phyloP scores from a whole-genome alignment of 2,329 filamentous ascomycete species.

The Aspergillus fischeri region DNA sequence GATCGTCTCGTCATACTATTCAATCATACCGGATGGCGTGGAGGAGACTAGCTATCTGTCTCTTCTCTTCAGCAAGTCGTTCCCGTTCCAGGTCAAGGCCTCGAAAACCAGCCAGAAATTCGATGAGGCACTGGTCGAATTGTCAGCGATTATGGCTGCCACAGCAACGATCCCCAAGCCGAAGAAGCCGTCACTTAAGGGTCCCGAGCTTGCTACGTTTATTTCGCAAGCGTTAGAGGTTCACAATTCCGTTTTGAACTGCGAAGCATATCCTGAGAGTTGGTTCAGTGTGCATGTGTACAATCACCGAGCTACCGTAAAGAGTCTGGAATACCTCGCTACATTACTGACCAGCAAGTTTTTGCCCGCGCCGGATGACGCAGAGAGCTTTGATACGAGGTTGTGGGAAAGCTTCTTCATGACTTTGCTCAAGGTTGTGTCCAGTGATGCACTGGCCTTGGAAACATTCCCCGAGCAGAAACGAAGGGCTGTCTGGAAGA shows the following conservation, averaged over 20 bases:
- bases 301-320: constrained; percentile 86
- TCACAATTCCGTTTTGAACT: constrained; percentile 81
- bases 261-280: constrained; percentile 79
- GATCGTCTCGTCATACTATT: constrained; percentile 82
- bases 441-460: constrained; percentile 80
- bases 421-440: constrained; percentile 81
- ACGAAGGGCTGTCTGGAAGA: constrained; percentile 94
- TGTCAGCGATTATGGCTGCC: constrained; percentile 81
- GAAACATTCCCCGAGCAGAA: constrained; percentile 98
- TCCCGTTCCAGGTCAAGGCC: constrained; percentile 77
- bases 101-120: constrained; percentile 61
- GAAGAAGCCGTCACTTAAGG: constrained; percentile 72
- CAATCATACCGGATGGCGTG: constrained; percentile 65
- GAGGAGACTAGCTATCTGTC: constrained; percentile 62
- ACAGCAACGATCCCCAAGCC: constrained; percentile 70
- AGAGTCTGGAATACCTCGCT: constrained; percentile 76
- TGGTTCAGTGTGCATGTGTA: constrained; percentile 95
- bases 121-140: constrained; percentile 83
- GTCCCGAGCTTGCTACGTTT: constrained; percentile 69
- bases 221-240: constrained; percentile 76
- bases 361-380: constrained; percentile 83
- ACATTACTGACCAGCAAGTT: constrained; percentile 76
- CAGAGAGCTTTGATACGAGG: constrained; percentile 86
- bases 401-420: constrained; percentile 93
- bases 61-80: constrained; percentile 81